Conservation (phyloP, 2,329 filamentous ascomycete genomes). For the Verticillium tricorpus region DNA sequence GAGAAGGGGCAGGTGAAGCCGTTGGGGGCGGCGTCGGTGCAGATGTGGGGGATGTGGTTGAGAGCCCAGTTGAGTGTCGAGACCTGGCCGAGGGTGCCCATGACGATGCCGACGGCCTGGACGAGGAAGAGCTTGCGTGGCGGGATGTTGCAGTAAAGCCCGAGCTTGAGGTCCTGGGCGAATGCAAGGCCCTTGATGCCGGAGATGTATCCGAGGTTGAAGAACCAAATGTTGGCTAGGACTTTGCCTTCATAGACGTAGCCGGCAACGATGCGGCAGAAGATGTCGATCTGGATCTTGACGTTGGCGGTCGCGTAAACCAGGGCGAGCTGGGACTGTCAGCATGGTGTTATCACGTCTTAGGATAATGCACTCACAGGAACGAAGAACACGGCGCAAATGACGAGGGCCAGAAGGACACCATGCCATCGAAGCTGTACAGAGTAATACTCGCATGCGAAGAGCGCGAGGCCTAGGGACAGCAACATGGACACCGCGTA, state of each 20-base stretch:
- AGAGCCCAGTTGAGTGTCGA: slow-evolving; percentile 30
- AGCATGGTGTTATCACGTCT: slow-evolving; percentile 50
- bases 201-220: slow-evolving; percentile 33
- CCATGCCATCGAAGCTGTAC: slow-evolving; percentile 27
- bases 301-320: slow-evolving; percentile 36
- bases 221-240: slow-evolving; percentile 32
- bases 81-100: slow-evolving; percentile 39
- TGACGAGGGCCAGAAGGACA: slow-evolving; percentile 19
- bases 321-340: slow-evolving; percentile 19
- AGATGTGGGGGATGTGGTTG: slow-evolving; percentile 44
- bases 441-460: slow-evolving; percentile 23
- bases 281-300: slow-evolving; percentile 38
- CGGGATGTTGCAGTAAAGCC: slow-evolving; percentile 36
- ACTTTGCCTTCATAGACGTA: slow-evolving; percentile 41
- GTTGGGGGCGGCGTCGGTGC: slow-evolving; percentile 35
- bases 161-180: slow-evolving; percentile 40
- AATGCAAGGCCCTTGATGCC: slow-evolving; percentile 36
- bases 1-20: slow-evolving; percentile 38
- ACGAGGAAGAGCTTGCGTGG: slow-evolving; percentile 38
- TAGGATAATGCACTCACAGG: slow-evolving; percentile 14
- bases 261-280: slow-evolving; percentile 38
- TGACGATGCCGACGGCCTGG: slow-evolving; percentile 37
- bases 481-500: slow-evolving; percentile 14
- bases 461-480: slow-evolving; percentile 20
- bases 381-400: slow-evolving; percentile 23